These are phyloP conservation scores for Tinospora cordifolia DNA, from an alignment of 164 flowering plant species.

Conservation along the genomic window DNA sequence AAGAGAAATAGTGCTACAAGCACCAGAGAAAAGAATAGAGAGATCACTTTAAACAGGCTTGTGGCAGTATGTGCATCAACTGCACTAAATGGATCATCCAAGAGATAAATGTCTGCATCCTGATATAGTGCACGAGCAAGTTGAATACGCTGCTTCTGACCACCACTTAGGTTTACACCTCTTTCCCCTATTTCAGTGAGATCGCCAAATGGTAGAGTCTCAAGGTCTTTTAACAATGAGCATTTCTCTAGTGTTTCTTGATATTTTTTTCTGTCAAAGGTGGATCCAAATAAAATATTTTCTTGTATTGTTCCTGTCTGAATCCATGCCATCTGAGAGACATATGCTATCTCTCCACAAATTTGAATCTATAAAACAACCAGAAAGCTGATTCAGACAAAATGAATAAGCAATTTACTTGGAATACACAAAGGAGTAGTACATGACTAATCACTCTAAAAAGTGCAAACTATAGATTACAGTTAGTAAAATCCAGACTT, in stretches of 20 bases:
- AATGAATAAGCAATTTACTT: too few species aligned
- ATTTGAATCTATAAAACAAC: too few species aligned
- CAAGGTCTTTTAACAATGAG: slow-evolving; percentile 67
- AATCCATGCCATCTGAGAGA: slow-evolving; percentile 86
- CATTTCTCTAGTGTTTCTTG: slow-evolving; percentile 52
- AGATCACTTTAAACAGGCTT: slow-evolving; percentile 8
- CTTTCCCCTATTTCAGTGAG: slow-evolving; percentile 82
- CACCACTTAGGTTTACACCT: slow-evolving; percentile 79
- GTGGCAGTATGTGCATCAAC: slow-evolving; percentile 86
- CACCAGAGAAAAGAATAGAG: not conserved
- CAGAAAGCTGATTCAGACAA: too few species aligned
- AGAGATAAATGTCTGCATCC: slow-evolving; percentile 69
- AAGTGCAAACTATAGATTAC: too few species aligned
- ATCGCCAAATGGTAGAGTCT: slow-evolving; percentile 65
- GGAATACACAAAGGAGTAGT: too few species aligned
- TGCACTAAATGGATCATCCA: slow-evolving; percentile 91
- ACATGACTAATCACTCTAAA: too few species aligned
- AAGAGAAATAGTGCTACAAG: not conserved
- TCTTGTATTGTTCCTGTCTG: slow-evolving; percentile 85
- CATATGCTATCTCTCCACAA: slow-evolving; percentile 65
- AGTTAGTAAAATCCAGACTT: too few species aligned
- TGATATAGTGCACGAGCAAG: slow-evolving; percentile 88
- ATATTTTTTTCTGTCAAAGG: slow-evolving; percentile 57
- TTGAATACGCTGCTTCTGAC: slow-evolving; percentile 86
- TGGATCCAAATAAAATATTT: slow-evolving; percentile 72